Conservation (phyloP, 208 protist genomes). For the Acanthamoeba lenticulata region DNA sequence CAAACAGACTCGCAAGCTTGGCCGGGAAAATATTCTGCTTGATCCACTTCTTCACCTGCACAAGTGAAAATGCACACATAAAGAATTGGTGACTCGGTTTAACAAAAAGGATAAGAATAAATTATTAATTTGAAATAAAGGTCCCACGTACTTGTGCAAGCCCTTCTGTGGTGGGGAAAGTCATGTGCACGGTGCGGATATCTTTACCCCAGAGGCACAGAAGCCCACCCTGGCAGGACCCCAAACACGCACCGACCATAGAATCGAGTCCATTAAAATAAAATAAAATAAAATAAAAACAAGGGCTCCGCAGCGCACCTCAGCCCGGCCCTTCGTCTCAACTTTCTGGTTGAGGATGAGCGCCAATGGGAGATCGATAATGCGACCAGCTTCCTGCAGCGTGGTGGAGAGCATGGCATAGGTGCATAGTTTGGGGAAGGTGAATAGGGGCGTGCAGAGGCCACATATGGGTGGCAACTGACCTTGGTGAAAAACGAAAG, state of each 20-base stretch:
- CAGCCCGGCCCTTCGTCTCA: not conserved
- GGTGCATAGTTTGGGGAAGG: too few relatives aligned
- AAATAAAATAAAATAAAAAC: not conserved
- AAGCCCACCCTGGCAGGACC: not conserved
- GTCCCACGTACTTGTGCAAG: not conserved
- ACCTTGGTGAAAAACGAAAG: not conserved
- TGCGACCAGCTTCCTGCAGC: not conserved
- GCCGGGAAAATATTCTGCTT: slow-evolving; percentile 14
- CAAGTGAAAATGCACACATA: too few relatives aligned
- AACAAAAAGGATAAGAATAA: not conserved
- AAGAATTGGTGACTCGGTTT: not conserved
- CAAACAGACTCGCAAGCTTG: not conserved
- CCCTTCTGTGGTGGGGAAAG: not conserved
- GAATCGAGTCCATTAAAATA: too few relatives aligned
- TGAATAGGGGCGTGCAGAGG: not conserved
- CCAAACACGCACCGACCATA: too few relatives aligned
- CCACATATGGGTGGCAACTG: not conserved
- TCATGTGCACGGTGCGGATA: not conserved
- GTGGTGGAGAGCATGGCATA: not conserved
- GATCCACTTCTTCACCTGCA: not conserved
- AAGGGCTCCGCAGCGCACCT: not conserved
- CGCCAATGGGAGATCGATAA: not conserved
- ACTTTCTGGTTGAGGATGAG: slow-evolving; percentile 13
- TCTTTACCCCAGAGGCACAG: not conserved
- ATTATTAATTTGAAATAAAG: not conserved